A percentile compares a stretch with the other conserved stretches of the same genome.
Evolutionary conservation across 306 rosid genomes (phyloP).

Genomic region (Cicer arietinum): DNA sequence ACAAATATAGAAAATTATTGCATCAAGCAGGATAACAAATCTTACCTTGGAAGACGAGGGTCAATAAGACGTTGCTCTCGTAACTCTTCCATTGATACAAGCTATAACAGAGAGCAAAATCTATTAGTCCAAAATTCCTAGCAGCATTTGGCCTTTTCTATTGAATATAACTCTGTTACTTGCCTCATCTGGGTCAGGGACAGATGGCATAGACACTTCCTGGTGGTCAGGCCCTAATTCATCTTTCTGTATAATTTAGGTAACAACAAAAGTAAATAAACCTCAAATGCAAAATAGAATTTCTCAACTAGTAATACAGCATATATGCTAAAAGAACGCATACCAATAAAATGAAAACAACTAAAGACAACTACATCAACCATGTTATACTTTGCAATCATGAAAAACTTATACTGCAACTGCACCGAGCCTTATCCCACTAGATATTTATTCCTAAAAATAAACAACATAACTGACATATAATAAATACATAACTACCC

Average conservation of each 20-base stretch:
- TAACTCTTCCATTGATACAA: conserved; percentile 83
- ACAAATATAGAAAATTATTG: neutral
- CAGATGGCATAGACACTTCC: conserved; percentile 77
- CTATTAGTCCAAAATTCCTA: conserved; percentile 15
- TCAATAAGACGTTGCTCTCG: conserved; percentile 80
- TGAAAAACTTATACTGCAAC: neutral
- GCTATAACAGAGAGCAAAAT: conserved; percentile 56
- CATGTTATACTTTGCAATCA: conserved; percentile 21
- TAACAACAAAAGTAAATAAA: conserved; percentile 37
- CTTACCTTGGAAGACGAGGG: conserved; percentile 87
- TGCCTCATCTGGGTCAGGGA: conserved; percentile 78
- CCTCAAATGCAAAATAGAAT: conserved; percentile 8
- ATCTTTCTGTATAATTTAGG: conserved; percentile 68
- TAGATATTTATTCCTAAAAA: neutral
- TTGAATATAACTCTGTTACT: conserved; percentile 41
- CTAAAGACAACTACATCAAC: conserved; percentile 9
- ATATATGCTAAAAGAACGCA: neutral
- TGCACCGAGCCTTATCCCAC: neutral
- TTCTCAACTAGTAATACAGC: conserved; percentile 9
- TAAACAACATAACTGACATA: no score
- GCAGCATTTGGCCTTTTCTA: conserved; percentile 18
- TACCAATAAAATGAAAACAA: conserved; percentile 14
- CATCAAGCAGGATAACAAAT: conserved; percentile 30
- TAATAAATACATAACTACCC: no score
- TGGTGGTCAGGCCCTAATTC: conserved; percentile 81